Percentiles rank a stretch among this genome's conserved stretches.
phyloP scores from a whole-genome alignment of 805 yeast genomes.

The Zygosaccharomyces pseudorouxii region DNA sequence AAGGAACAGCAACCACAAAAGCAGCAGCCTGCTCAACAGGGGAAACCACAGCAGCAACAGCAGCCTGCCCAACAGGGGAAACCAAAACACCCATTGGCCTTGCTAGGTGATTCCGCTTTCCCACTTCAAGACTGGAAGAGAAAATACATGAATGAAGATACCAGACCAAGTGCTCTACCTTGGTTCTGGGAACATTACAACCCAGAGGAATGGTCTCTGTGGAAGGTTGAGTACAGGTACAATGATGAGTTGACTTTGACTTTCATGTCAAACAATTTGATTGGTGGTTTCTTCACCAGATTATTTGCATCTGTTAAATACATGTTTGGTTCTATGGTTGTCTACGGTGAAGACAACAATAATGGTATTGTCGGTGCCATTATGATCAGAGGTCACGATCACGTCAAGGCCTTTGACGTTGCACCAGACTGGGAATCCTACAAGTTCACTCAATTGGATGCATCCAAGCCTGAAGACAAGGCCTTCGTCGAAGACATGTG shows the following conservation, averaged over 20 bases:
- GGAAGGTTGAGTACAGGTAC: conserved; percentile 92
- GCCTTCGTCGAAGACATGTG: conserved; percentile 85
- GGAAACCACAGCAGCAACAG: conserved; percentile 33
- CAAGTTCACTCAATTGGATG: conserved; percentile 76
- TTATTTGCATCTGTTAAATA: conserved; percentile 81
- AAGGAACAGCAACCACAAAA: conserved; percentile 40
- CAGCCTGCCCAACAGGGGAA: conserved; percentile 52
- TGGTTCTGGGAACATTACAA: conserved; percentile 96
- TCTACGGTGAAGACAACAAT: conserved; percentile 95
- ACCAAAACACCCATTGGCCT: conserved; percentile 86
- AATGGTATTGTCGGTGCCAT: conserved; percentile 93
- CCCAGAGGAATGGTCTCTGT: conserved; percentile 87
- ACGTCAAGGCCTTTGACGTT: conserved; percentile 85
- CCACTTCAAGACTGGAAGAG: conserved; percentile 87
- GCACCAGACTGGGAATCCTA: conserved; percentile 99
- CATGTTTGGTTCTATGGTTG: conserved; percentile 86
- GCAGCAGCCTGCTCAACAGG: conserved; percentile 40
- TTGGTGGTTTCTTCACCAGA: conserved; percentile 97
- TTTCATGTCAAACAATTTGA: conserved; percentile 94
- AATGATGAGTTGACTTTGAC: conserved; percentile 93
- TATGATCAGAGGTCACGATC: conserved; percentile 90
- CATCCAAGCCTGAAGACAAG: conserved; percentile 70
- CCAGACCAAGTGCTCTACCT: conserved; percentile 86
- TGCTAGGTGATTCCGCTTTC: conserved; percentile 65
- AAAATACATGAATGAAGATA: conserved; percentile 90